phyloP scores from a whole-genome alignment of 306 rosid species.

The Cicer judaicum region DNA sequence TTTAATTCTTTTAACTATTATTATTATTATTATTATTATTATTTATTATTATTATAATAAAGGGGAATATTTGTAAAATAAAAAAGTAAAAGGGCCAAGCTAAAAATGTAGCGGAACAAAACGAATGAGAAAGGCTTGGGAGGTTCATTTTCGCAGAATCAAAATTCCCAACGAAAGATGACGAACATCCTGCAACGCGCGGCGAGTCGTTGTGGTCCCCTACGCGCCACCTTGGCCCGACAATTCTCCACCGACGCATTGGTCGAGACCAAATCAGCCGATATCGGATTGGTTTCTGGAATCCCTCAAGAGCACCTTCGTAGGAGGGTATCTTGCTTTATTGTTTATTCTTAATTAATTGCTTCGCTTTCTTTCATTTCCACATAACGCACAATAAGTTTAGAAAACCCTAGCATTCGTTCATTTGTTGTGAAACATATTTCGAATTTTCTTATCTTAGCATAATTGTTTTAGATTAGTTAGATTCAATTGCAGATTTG shows the following conservation, averaged over 20 bases:
- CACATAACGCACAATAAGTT: not conserved
- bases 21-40: too few species aligned
- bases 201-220: conserved; percentile 55
- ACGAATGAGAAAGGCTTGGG: not conserved
- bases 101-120: conserved; percentile 20
- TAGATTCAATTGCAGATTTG: not conserved
- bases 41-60: not conserved
- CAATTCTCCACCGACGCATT: conserved; percentile 70
- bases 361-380: not conserved
- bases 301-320: conserved; percentile 89
- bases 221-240: conserved; percentile 54
- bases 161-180: conserved; percentile 53
- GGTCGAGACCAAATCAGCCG: conserved; percentile 73
- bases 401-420: conserved; percentile 35
- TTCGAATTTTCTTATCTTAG: conserved; percentile 4
- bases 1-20: too few species aligned
- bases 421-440: conserved; percentile 9
- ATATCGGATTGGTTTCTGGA: conserved; percentile 93
- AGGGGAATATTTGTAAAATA: not conserved
- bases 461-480: not conserved
- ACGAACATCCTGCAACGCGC: conserved; percentile 69
- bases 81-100: conserved; percentile 8
- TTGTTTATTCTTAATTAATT: not conserved
- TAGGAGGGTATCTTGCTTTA: conserved; percentile 59
- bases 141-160: conserved; percentile 37